Evolutionary conservation across 2,329 filamentous ascomycete genomes (phyloP).

Genomic region (Verticillium dahliae): DNA sequence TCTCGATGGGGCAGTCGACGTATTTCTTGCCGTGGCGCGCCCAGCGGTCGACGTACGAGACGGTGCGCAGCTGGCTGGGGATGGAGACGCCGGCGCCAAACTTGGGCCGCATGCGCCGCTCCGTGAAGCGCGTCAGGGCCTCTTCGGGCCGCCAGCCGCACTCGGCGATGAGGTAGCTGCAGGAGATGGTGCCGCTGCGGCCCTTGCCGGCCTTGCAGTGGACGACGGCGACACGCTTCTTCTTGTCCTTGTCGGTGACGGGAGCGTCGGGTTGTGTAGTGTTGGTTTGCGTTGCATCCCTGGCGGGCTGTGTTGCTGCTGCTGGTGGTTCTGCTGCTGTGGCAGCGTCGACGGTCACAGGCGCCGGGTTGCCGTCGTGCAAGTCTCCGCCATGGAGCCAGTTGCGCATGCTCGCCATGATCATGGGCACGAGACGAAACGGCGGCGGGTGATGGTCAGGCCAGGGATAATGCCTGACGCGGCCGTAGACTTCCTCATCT

Average conservation of each 20-base stretch:
- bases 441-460: slow-evolving; percentile 96
- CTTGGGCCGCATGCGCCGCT: slow-evolving; percentile 78
- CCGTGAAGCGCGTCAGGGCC: slow-evolving; percentile 58
- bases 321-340: no score
- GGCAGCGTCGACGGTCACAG: background rate
- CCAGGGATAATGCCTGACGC: slow-evolving; percentile 89
- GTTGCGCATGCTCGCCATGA: slow-evolving; percentile 87
- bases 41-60: slow-evolving; percentile 87
- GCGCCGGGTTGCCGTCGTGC: slow-evolving; percentile 15
- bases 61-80: slow-evolving; percentile 81
- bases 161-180: slow-evolving; percentile 85
- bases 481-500: slow-evolving; percentile 77
- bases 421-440: slow-evolving; percentile 79
- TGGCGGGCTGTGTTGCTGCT: background rate
- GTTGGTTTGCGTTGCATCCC: slow-evolving; percentile 7
- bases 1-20: slow-evolving; percentile 73
- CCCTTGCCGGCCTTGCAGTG: slow-evolving; percentile 98
- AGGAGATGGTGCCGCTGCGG: slow-evolving; percentile 79
- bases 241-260: slow-evolving; percentile 20
- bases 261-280: slow-evolving; percentile 3
- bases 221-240: slow-evolving; percentile 70
- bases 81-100: slow-evolving; percentile 91
- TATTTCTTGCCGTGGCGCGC: slow-evolving; percentile 69
- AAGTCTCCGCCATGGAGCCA: slow-evolving; percentile 60
- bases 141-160: slow-evolving; percentile 55